Evolutionary conservation across 805 yeast genomes (phyloP).

Genomic region (Alloascoidea hylecoeti): DNA sequence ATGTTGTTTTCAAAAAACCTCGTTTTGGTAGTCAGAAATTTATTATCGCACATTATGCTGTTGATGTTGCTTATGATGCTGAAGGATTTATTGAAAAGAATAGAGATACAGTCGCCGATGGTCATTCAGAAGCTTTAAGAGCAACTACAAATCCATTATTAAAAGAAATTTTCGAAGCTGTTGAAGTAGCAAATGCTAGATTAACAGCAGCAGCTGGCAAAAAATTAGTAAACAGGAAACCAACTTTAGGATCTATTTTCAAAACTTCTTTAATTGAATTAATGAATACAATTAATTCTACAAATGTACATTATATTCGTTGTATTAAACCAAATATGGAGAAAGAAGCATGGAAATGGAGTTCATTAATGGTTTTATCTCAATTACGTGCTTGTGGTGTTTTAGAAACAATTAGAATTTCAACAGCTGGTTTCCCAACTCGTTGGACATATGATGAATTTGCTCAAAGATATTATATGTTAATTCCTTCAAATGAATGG

Average conservation of each 20-base stretch:
- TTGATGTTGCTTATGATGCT: slow-evolving; percentile 81
- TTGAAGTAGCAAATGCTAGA: slow-evolving; percentile 39
- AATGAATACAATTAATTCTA: slow-evolving; percentile 85
- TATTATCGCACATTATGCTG: slow-evolving; percentile 85
- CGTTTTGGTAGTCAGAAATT: slow-evolving; percentile 88
- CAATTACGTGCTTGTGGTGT: slow-evolving; percentile 99
- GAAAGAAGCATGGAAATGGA: slow-evolving; percentile 92
- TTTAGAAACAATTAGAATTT: slow-evolving; percentile 86
- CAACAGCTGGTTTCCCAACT: slow-evolving; percentile 97
- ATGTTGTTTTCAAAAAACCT: slow-evolving; percentile 77
- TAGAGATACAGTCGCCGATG: slow-evolving; percentile 95
- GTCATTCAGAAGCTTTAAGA: slow-evolving; percentile 75
- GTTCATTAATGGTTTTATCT: slow-evolving; percentile 86
- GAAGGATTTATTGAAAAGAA: slow-evolving; percentile 96
- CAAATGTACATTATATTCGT: slow-evolving; percentile 93
- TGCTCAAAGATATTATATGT: slow-evolving; percentile 75
- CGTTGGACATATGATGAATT: slow-evolving; percentile 92
- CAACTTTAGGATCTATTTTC: slow-evolving; percentile 91
- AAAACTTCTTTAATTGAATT: slow-evolving; percentile 84
- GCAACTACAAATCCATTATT: slow-evolving; percentile 55
- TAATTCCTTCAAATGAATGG: slow-evolving; percentile 63
- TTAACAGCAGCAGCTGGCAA: slow-evolving; percentile 22
- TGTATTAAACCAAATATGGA: slow-evolving; percentile 95
- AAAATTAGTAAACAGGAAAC: slow-evolving; percentile 51
- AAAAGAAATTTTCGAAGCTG: slow-evolving; percentile 44